phyloP scores from a whole-genome alignment of 2,329 filamentous ascomycete species.

The Exserohilum rostratum region DNA sequence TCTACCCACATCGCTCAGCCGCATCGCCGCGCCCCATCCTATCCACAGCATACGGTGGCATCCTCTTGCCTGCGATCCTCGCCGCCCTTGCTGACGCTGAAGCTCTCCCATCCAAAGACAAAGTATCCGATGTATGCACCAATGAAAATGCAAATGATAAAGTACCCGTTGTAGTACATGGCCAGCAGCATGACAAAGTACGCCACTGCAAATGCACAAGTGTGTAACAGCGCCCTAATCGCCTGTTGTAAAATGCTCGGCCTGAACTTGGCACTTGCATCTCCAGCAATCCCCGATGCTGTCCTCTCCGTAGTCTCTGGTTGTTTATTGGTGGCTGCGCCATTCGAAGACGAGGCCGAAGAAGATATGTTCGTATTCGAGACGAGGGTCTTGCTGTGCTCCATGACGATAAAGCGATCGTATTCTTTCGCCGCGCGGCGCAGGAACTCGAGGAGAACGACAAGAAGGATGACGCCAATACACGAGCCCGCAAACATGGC shows the following conservation, averaged over 20 bases:
- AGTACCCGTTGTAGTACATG: conserved; percentile 73
- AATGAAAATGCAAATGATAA: conserved; percentile 61
- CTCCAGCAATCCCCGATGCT: neutral
- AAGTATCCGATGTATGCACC: conserved; percentile 46
- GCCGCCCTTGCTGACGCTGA: conserved; percentile 30
- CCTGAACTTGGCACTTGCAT: conserved; percentile 40
- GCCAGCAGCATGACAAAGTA: conserved; percentile 80
- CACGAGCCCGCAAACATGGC: conserved; percentile 82
- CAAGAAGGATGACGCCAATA: conserved; percentile 77
- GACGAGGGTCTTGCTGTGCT: conserved; percentile 48
- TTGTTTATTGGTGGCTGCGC: conserved; percentile 20
- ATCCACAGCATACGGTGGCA: conserved; percentile 46
- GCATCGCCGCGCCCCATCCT: conserved; percentile 20
- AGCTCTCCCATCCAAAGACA: conserved; percentile 46
- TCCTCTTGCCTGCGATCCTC: conserved; percentile 43
- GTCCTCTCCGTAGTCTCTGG: conserved; percentile 10
- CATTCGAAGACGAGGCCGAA: conserved; percentile 22
- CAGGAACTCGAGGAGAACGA: conserved; percentile 73
- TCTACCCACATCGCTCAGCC: no score
- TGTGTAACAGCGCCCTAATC: conserved; percentile 72
- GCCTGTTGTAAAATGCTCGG: conserved; percentile 72
- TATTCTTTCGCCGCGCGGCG: conserved; percentile 76
- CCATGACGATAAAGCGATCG: conserved; percentile 68
- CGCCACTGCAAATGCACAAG: conserved; percentile 74
- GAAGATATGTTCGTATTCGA: neutral